Evolutionary conservation across 1,284 basidiomycete species (phyloP), one percentile per base, ranked within the genome.

Genomic region (Cutaneotrichosporon dermatis): DNA sequence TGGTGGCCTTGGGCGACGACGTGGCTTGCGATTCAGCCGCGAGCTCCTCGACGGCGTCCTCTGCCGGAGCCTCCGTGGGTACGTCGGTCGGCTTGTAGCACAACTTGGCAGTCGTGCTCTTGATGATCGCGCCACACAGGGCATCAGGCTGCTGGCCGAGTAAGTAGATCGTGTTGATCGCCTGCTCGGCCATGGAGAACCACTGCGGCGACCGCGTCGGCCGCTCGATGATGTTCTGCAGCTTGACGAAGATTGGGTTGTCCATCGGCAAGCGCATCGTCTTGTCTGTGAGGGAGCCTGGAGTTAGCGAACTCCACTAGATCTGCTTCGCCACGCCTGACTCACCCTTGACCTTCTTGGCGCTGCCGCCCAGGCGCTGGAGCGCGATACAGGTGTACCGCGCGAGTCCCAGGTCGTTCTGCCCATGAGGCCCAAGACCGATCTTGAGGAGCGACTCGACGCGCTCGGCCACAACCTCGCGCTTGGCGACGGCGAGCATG

Each of bases 331-430:
- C 35, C 25, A 9, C 9, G 4, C 10, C 51, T 12, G 9, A 12
- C 76, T 56, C 58, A 87, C 90, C 95, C 81, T 99, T 99, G 67
- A 99, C 86, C 76, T 98, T 99, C 82, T 98, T 99, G 37, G 86
- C 89, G 68, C 90, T 96, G 1, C 96, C 96, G 51, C 91, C 90
- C 13, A 99, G 81, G 0, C 95, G 85, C 68, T 95, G 91, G 39
- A 99, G 80, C 0, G 94, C 93, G 50, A 98, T 86, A 70, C 92
- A 97, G 0, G 93, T 96, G 74, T 97, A 97, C 55, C 90, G 84
- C 0, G 94, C 92, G 13, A 99, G 84, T 1, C 87, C 89, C 10
- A 96, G 82, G 75, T 99, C 96, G 12, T 83, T 79, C 90, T 94
- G 65, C 33, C 94, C 94, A 1, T 87, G 80, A 5, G 84, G 83